phyloP scores from a whole-genome alignment of 495 filamentous ascomycete genomes.

The Aspergillus cristatus region DNA sequence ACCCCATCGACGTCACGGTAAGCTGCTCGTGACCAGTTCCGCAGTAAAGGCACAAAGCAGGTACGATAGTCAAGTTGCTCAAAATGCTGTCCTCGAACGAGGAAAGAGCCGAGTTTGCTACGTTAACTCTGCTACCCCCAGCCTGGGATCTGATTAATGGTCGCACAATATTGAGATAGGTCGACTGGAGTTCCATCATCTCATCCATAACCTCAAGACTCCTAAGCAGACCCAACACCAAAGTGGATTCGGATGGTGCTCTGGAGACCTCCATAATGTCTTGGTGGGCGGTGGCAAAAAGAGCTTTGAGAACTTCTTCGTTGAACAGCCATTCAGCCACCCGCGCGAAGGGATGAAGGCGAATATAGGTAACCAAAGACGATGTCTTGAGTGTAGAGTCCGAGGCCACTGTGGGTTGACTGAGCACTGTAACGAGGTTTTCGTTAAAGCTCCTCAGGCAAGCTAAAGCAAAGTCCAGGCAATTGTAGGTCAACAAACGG shows the following conservation, averaged over 20 bases:
- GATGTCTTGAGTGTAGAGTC: constrained; percentile 63
- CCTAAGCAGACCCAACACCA: constrained; percentile 62
- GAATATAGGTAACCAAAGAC: constrained; percentile 64
- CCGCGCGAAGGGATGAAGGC: constrained; percentile 81
- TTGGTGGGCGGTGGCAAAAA: constrained; percentile 70
- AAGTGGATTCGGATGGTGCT: constrained; percentile 59
- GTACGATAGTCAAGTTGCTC: constrained; percentile 64
- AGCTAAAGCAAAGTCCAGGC: constrained; percentile 65
- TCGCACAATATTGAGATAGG: constrained; percentile 78
- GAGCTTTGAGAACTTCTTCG: constrained; percentile 67
- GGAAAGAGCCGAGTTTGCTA: constrained; percentile 63
- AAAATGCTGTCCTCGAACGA: constrained; percentile 90
- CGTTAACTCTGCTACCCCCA: constrained; percentile 32
- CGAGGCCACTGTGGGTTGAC: constrained; percentile 58
- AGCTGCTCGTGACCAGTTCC: constrained; percentile 69
- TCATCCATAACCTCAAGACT: constrained; percentile 73
- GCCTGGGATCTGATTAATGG: constrained; percentile 58
- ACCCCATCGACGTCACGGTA: constrained; percentile 62
- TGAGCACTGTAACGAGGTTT: constrained; percentile 73
- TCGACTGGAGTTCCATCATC: constrained; percentile 77
- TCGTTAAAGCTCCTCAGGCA: constrained; percentile 86
- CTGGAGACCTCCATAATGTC: constrained; percentile 57
- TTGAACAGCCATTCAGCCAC: constrained; percentile 98
- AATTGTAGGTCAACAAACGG: constrained; percentile 63
- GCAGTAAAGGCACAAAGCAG: constrained; percentile 73